phyloP scores from a whole-genome alignment of 2,329 filamentous ascomycete genomes.

The Nectriaceae sp. region DNA sequence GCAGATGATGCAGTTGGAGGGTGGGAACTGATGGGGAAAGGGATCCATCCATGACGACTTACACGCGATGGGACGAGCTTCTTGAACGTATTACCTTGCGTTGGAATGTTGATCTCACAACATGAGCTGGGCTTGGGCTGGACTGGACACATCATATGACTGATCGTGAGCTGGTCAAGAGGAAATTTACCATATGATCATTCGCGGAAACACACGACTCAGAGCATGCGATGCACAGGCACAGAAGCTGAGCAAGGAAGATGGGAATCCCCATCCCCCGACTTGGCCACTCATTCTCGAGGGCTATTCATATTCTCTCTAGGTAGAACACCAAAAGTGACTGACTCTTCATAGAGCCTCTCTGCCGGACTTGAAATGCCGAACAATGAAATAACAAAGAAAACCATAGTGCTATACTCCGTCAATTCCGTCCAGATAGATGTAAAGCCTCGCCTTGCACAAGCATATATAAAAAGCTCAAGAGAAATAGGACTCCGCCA shows the following conservation, averaged over 20 bases:
- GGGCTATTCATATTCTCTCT: neutral
- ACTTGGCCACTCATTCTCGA: neutral
- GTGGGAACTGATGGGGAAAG: neutral
- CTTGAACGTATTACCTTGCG: neutral
- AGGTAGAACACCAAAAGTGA: neutral
- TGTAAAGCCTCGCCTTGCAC: slow-evolving; percentile 1
- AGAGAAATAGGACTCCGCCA: slow-evolving; percentile 26
- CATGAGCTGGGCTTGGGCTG: no score
- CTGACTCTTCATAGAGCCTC: no score
- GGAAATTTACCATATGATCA: no score
- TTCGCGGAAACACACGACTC: no score
- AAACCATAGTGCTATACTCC: slow-evolving; percentile 26
- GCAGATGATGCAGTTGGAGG: neutral
- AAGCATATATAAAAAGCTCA: neutral
- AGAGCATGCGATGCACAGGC: no score
- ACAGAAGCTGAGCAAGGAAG: neutral
- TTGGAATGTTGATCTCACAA: no score
- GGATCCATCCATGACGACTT: neutral
- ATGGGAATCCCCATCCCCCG: neutral
- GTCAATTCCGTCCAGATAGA: slow-evolving; percentile 22
- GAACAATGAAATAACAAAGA: neutral
- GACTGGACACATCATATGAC: no score
- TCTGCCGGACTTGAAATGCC: neutral
- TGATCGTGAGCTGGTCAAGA: no score
- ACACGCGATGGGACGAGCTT: neutral